Evolutionary conservation across 2,329 filamentous ascomycete species (phyloP).

Genomic region (Allantophomopsis lycopodina): DNA sequence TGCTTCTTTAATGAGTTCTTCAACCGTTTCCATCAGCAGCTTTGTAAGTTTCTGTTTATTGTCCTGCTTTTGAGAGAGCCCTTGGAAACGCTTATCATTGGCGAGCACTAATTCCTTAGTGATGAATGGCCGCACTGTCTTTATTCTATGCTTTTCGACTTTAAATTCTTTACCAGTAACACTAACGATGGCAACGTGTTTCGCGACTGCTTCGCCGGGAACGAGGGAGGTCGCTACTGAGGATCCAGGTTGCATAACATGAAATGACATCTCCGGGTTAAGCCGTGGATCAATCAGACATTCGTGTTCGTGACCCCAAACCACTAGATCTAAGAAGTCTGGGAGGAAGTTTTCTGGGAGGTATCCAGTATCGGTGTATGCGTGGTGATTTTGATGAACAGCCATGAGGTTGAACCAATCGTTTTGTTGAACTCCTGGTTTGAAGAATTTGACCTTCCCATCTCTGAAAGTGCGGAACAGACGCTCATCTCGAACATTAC

Average conservation of each 20-base stretch:
- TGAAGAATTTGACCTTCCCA: constrained; percentile 86
- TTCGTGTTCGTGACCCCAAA: constrained; percentile 98
- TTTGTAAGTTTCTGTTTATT: constrained; percentile 71
- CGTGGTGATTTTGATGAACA: constrained; percentile 92
- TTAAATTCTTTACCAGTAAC: constrained; percentile 74
- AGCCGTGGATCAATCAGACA: constrained; percentile 74
- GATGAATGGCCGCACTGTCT: constrained; percentile 81
- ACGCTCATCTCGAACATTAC: constrained; percentile 90
- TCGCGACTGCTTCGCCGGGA: constrained; percentile 77
- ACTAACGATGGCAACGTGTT: constrained; percentile 78
- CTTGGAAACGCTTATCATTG: constrained; percentile 63
- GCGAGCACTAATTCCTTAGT: constrained; percentile 70
- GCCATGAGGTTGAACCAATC: constrained; percentile 97
- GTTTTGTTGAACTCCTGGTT: constrained; percentile 61
- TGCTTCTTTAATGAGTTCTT: constrained; percentile 79
- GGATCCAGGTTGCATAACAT: constrained; percentile 95
- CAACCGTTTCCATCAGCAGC: constrained; percentile 63
- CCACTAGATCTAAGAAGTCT: constrained; percentile 76
- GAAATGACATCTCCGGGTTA: constrained; percentile 81
- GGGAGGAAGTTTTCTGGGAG: constrained; percentile 88
- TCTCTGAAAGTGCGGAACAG: constrained; percentile 90
- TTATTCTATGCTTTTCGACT: constrained; percentile 68
- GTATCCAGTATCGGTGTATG: constrained; percentile 85
- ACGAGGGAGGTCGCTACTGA: constrained; percentile 90
- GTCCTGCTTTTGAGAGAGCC: constrained; percentile 66